Percentiles rank a stretch among this genome's conserved stretches.
These are phyloP conservation scores for Bolboschoenus planiculmis DNA, from an alignment of 176 grass and related monocot species.

Conservation along the genomic window DNA sequence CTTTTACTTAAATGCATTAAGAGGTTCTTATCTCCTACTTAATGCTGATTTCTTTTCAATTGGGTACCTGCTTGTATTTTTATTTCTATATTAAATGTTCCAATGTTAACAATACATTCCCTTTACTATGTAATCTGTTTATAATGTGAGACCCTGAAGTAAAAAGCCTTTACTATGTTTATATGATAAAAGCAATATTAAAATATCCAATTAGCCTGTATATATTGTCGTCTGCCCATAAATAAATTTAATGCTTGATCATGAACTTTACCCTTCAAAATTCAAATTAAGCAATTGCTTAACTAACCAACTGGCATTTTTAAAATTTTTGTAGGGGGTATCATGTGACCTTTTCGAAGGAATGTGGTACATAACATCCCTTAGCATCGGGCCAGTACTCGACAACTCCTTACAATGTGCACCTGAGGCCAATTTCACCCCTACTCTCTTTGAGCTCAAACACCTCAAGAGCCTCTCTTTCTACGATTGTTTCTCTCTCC, in stretches of 20 bases:
- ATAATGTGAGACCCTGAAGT: not conserved
- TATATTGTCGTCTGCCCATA: too few species aligned
- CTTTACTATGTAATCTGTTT: not conserved
- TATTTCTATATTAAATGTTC: not conserved
- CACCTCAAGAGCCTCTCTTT: slow-evolving; percentile 68
- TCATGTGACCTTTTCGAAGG: slow-evolving; percentile 89
- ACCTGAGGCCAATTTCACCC: slow-evolving; percentile 39
- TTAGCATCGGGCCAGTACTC: slow-evolving; percentile 75
- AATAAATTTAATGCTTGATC: not conserved
- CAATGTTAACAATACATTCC: not conserved
- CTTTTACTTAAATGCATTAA: too few species aligned
- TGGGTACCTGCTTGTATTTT: not conserved
- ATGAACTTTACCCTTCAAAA: not conserved
- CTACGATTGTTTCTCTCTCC: slow-evolving; percentile 59
- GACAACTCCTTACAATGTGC: slow-evolving; percentile 83
- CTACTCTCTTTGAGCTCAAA: slow-evolving; percentile 60
- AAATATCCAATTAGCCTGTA: too few species aligned
- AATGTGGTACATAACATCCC: slow-evolving; percentile 64
- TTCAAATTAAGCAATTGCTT: slow-evolving; percentile 3
- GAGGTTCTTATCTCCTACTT: too few species aligned
- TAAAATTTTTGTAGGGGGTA: slow-evolving; percentile 52
- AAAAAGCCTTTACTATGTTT: not conserved
- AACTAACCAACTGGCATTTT: not conserved
- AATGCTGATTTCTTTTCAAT: not conserved
- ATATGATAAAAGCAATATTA: not conserved